Base-by-base conservation (phyloP, 768 basidiomycete species). In the Lentinula aciculospora region DNA sequence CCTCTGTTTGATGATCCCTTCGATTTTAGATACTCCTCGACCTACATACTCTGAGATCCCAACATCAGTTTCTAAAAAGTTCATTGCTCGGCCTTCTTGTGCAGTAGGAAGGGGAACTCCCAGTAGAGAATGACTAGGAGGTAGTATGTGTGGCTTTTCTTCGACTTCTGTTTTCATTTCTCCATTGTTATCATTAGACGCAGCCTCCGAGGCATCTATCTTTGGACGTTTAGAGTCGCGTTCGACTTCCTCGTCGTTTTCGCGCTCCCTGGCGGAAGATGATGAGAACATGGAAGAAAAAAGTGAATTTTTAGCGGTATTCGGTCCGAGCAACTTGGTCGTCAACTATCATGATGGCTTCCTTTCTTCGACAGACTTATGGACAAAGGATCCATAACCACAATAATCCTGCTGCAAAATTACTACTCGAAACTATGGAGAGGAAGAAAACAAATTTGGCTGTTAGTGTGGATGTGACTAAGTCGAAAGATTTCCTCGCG, bases 1-100 rank as follows among this genome's bases (percentile, higher is more conserved):
- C 95, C 96, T 80, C 74, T 98, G 96, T 72, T 98, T 98, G 71
- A 98, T 98, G 66, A 98, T 96, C 4, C 92, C 96, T 53, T 86
- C 81, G 62, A 98, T 85, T 66, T 82, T 82, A 3, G 85, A 79
- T 23, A 89, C 80, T 59, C 82, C 82, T 10, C 76, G 76, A 19
- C 82, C 81, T 61, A 94, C 81, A 69, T 94, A 96, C 67, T 92
- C 87, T 4, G 90, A 88, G 40, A 98, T 95, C 2, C 94, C 94
- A 31, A 97, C 94, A 67, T 96, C 86, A 5, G 79, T 76, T 68
- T 97, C 94, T 61, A 84, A 67, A 55, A 85, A 84, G 60, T 82
- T 81, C 61, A 85, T 74, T 5, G 78, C 69, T 27, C 78, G 79
- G 56, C 78, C 78, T 31, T 80, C 74, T 28, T 75, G 72, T 21